phyloP scores from a whole-genome alignment of 164 flowering plant genomes.

The Platanus orientalis region DNA sequence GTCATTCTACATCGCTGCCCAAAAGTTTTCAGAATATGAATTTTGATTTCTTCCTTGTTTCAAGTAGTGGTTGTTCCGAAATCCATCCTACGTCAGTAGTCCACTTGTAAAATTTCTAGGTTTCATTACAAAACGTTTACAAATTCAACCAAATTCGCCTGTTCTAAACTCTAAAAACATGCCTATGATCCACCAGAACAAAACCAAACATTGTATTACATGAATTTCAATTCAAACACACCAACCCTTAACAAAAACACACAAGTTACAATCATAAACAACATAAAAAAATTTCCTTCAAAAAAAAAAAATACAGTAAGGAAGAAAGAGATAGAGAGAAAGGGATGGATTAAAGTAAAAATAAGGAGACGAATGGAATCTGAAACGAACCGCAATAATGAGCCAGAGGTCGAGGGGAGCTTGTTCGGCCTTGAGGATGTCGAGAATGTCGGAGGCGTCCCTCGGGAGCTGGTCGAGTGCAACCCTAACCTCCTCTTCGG shows the following conservation, averaged over 20 bases:
- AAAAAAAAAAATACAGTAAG: not conserved
- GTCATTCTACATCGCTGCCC: no score
- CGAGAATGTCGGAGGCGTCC: slow-evolving; percentile 93
- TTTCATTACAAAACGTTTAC: not conserved
- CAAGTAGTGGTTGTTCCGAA: no score
- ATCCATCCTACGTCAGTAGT: no score
- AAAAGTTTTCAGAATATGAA: no score
- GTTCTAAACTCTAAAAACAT: not conserved
- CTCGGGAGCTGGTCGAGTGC: slow-evolving; percentile 83
- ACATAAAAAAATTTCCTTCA: not conserved
- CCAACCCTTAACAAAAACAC: no score
- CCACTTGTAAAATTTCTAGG: no score
- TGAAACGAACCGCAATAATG: slow-evolving; percentile 67
- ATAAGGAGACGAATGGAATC: not conserved
- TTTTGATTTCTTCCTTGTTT: no score
- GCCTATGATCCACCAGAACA: not conserved
- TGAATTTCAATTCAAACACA: no score
- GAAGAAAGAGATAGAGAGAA: slow-evolving; percentile 7
- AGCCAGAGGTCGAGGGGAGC: slow-evolving; percentile 99
- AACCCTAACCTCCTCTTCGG: slow-evolving; percentile 95
- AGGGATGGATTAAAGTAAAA: not conserved
- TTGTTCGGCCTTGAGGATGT: slow-evolving; percentile 97
- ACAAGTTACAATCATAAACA: no score
- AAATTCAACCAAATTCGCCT: not conserved
- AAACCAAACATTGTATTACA: not conserved